A percentile compares a stretch with the other conserved stretches of the same genome.
phyloP scores from a whole-genome alignment of 108 stramenopile genomes.

The Fistulifera pelliculosa region DNA sequence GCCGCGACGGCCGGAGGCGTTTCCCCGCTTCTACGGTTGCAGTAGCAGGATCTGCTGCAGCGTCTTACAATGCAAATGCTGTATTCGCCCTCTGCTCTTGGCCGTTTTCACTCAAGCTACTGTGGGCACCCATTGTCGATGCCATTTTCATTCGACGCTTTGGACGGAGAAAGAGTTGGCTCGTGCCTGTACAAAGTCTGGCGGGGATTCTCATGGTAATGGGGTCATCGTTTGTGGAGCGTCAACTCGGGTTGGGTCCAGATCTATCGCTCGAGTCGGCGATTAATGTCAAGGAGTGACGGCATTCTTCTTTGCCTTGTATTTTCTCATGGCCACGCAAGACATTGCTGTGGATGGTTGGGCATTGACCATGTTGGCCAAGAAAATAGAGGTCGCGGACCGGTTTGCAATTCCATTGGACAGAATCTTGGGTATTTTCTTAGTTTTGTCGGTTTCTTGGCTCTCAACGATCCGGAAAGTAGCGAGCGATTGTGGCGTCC shows the following conservation, averaged over 20 bases:
- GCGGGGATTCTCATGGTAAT: slow-evolving; percentile 82
- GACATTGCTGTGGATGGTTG: slow-evolving; percentile 99
- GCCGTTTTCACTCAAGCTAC: slow-evolving; percentile 96
- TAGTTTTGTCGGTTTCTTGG: slow-evolving; percentile 93
- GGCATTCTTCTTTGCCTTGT: slow-evolving; percentile 88
- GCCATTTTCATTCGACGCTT: slow-evolving; percentile 77
- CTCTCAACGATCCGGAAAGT: slow-evolving; percentile 87
- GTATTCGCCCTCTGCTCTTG: slow-evolving; percentile 91
- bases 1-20: slow-evolving; percentile 20
- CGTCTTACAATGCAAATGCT: slow-evolving; percentile 91
- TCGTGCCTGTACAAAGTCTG: slow-evolving; percentile 92
- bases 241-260: slow-evolving; percentile 48
- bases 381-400: slow-evolving; percentile 92
- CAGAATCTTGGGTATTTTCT: slow-evolving; percentile 96
- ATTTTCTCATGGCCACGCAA: slow-evolving; percentile 98
- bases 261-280: background rate
- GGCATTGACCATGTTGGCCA: slow-evolving; percentile 97
- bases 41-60: slow-evolving; percentile 35
- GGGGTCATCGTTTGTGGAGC: slow-evolving; percentile 76
- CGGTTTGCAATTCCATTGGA: slow-evolving; percentile 93
- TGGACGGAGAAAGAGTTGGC: slow-evolving; percentile 95
- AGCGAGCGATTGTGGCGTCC: slow-evolving; percentile 77
- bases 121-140: slow-evolving; percentile 99
- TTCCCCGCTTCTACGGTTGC: slow-evolving; percentile 21
- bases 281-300: slow-evolving; percentile 72